phyloP scores from a whole-genome alignment of 2,329 filamentous ascomycete species.

The Fusarium drepaniforme region DNA sequence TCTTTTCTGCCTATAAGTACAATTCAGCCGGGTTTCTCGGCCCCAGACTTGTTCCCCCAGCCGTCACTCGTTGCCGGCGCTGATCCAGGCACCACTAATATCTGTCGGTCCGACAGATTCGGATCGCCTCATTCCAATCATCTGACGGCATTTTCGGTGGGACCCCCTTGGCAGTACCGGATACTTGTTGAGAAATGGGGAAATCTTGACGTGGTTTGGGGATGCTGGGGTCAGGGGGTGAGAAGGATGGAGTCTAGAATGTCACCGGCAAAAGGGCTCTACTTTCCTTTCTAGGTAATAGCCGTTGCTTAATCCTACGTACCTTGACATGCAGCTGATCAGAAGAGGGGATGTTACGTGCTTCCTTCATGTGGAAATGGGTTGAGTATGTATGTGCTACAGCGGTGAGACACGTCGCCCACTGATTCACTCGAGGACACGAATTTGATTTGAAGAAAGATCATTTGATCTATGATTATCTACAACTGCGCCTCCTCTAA shows the following conservation, averaged over 20 bases:
- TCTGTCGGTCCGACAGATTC: constrained; percentile 30
- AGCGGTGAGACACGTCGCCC: background rate
- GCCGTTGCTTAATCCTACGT: background rate
- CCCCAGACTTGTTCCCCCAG: constrained; percentile 17
- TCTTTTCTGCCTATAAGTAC: constrained; percentile 37
- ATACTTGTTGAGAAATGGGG: background rate
- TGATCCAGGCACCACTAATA: constrained; percentile 2
- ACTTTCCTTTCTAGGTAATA: background rate
- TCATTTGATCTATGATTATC: background rate
- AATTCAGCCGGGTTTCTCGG: constrained; percentile 27
- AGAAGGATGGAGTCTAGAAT: background rate
- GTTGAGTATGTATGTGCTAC: background rate
- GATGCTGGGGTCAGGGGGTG: background rate
- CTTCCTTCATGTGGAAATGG: background rate
- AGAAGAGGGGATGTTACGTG: background rate
- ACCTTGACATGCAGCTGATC: background rate
- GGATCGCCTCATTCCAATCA: constrained; percentile 19
- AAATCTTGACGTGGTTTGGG: background rate
- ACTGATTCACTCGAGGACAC: background rate
- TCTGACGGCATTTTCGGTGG: constrained; percentile 14
- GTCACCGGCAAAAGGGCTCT: background rate
- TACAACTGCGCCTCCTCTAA: background rate
- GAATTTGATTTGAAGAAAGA: background rate
- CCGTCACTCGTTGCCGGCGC: constrained; percentile 5
- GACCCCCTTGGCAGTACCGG: background rate